Evolutionary conservation across 129 eudicot species (phyloP).

Genomic region (Sambucus nigra): DNA sequence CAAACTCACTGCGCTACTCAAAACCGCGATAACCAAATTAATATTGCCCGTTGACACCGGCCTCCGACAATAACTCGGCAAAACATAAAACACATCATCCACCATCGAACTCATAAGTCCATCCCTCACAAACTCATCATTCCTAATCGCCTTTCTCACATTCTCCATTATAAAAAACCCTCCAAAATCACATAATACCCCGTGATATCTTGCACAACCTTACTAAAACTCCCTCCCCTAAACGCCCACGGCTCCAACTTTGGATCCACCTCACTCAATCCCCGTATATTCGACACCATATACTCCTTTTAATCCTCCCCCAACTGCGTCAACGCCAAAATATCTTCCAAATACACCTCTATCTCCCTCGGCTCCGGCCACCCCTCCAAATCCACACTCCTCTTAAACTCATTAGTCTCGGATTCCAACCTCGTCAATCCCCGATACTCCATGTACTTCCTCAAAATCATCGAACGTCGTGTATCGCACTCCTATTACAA

Average conservation of each 20-base stretch:
- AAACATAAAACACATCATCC: conserved; percentile 83
- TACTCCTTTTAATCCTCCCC: conserved; percentile 88
- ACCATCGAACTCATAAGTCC: conserved; percentile 91
- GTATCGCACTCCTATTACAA: conserved; percentile 89
- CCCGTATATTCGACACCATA: conserved; percentile 72
- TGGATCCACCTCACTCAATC: conserved; percentile 59
- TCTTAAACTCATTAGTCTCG: conserved; percentile 69
- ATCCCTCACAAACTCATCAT: conserved; percentile 68
- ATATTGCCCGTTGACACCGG: conserved; percentile 72
- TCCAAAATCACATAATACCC: conserved; percentile 83
- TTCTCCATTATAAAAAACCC: conserved; percentile 92
- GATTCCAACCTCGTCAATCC: conserved; percentile 53
- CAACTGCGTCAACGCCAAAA: conserved; percentile 63
- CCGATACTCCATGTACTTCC: conserved; percentile 78
- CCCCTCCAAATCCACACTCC: conserved; percentile 53
- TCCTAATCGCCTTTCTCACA: conserved; percentile 90
- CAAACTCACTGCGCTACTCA: conserved; percentile 70
- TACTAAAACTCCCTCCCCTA: conserved; percentile 73
- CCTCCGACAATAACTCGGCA: conserved; percentile 85
- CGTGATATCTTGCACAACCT: conserved; percentile 72
- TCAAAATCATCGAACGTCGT: conserved; percentile 55
- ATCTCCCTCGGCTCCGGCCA: conserved; percentile 94
- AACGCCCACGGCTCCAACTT: conserved; percentile 77
- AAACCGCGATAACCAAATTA: conserved; percentile 67
- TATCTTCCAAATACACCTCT: conserved; percentile 72